Conservation (phyloP, 2,329 filamentous ascomycete species). For the Neonectria coccinea region DNA sequence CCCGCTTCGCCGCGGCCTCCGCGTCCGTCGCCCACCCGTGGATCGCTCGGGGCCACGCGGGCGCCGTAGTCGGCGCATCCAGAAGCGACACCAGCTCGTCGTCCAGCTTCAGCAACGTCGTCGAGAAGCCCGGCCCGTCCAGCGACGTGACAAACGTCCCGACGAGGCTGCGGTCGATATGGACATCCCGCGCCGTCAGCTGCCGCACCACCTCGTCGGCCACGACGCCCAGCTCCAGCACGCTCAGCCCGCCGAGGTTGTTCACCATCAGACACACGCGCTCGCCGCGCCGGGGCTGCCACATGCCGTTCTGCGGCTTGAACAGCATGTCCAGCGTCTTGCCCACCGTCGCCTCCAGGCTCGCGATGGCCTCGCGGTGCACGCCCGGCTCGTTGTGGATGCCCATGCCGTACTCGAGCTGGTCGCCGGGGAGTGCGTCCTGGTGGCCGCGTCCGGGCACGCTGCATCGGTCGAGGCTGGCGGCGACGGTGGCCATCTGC, state of each 20-base stretch:
- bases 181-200: slow-evolving; percentile 19
- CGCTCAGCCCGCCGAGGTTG: slow-evolving; percentile 42
- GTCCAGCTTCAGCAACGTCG: slow-evolving; percentile 39
- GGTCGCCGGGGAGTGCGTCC: slow-evolving; percentile 34
- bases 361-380: slow-evolving; percentile 33
- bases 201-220: slow-evolving; percentile 41
- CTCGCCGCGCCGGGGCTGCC: slow-evolving; percentile 36
- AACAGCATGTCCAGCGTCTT: slow-evolving; percentile 41
- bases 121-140: slow-evolving; percentile 41
- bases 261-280: slow-evolving; percentile 41
- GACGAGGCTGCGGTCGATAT: slow-evolving; percentile 35
- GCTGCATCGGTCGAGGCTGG: slow-evolving; percentile 41
- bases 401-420: slow-evolving; percentile 44
- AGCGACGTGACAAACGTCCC: slow-evolving; percentile 43
- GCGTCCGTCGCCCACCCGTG: slow-evolving; percentile 36
- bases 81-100: slow-evolving; percentile 36
- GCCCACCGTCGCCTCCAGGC: slow-evolving; percentile 34
- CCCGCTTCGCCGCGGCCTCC: slow-evolving; percentile 31
- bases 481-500: slow-evolving; percentile 43
- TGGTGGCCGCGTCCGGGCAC: slow-evolving; percentile 39
- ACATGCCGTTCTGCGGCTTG: slow-evolving; percentile 38
- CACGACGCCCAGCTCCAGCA: slow-evolving; percentile 41
- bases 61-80: slow-evolving; percentile 40
- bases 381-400: slow-evolving; percentile 46
- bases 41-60: slow-evolving; percentile 42